Conservation (phyloP, 148 eudicot species). For the Silene conica region DNA sequence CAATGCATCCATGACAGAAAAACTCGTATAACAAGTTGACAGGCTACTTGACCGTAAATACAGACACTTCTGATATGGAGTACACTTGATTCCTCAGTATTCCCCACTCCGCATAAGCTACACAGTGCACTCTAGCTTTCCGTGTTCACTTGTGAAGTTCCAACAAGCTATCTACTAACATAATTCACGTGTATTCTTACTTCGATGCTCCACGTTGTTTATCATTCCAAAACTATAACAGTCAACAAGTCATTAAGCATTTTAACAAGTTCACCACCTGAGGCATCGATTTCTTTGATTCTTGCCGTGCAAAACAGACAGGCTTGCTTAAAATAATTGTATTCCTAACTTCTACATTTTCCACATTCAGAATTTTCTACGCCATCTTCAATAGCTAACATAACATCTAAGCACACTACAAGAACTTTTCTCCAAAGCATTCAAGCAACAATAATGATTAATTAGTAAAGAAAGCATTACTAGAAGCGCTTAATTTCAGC, state of each 20-base stretch:
- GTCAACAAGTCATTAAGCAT: not conserved
- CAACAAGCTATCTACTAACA: not conserved
- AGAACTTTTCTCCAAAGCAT: not conserved
- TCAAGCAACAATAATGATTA: not conserved
- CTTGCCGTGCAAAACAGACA: not conserved
- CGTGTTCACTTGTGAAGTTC: not conserved
- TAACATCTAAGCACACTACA: no score
- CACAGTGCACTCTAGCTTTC: not conserved
- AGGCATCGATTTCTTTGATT: not conserved
- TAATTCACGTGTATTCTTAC: no score
- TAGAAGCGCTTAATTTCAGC: slow-evolving; percentile 83
- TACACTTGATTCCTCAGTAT: not conserved
- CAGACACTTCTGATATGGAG: not conserved
- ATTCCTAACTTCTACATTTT: no score
- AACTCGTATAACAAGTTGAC: not conserved
- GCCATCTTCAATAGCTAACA: no score
- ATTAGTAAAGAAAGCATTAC: slow-evolving; percentile 34
- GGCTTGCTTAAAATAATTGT: not conserved
- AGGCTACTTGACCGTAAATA: not conserved
- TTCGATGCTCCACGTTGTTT: not conserved
- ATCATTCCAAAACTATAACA: not conserved
- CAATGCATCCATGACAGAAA: not conserved
- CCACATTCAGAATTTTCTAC: not conserved
- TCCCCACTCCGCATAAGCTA: not conserved
- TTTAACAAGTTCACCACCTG: not conserved